Evolutionary conservation across 2,329 filamentous ascomycete genomes (phyloP).

Genomic region (Xylariales sp.): DNA sequence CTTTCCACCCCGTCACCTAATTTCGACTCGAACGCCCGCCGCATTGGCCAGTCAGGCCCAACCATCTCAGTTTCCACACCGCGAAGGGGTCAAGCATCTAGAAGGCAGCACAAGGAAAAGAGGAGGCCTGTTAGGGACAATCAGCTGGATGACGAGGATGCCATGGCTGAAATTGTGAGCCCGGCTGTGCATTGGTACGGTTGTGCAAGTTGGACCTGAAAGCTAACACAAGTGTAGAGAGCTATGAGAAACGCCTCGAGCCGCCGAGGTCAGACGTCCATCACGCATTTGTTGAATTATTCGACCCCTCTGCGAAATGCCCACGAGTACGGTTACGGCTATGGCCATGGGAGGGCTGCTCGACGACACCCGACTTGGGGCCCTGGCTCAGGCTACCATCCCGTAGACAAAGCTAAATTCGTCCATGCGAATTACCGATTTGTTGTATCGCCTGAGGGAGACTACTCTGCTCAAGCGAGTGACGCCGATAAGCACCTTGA

Average conservation of each 20-base stretch:
- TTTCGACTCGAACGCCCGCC: conserved; percentile 45
- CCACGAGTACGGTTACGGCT: conserved; percentile 47
- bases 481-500: conserved; percentile 88
- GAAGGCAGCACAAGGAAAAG: conserved; percentile 81
- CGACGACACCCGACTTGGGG: conserved; percentile 78
- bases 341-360: conserved; percentile 46
- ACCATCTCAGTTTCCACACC: conserved; percentile 40
- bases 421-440: conserved; percentile 98
- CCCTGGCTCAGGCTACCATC: conserved; percentile 82
- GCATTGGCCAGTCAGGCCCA: conserved; percentile 33
- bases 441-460: conserved; percentile 77
- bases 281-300: conserved; percentile 95
- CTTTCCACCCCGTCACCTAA: conserved; percentile 35
- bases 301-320: conserved; percentile 71
- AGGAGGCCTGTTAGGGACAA: conserved; percentile 56
- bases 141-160: conserved; percentile 73
- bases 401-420: conserved; percentile 84
- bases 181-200: too few relatives aligned
- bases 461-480: conserved; percentile 74
- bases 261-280: conserved; percentile 90
- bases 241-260: conserved; percentile 54
- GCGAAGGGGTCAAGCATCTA: conserved; percentile 70
- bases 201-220: conserved; percentile 8
- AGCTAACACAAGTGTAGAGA: conserved; percentile 23
- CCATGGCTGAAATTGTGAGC: conserved; percentile 71